phyloP scores from a whole-genome alignment of 2,329 filamentous ascomycete genomes.

The Aureobasidium sp. region DNA sequence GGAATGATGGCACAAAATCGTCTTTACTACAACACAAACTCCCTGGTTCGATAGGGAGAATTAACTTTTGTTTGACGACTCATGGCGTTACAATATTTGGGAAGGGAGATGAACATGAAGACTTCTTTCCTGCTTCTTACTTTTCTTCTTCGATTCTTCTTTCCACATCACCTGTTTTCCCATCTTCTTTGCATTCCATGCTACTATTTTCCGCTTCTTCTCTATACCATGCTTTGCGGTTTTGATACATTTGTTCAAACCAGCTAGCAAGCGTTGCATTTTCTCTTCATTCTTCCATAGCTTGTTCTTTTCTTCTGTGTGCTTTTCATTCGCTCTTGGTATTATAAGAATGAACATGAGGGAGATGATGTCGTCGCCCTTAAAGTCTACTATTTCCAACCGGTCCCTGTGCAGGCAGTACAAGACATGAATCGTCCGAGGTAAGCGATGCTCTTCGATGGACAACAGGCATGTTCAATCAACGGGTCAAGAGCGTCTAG shows the following conservation, averaged over 20 bases:
- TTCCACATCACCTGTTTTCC: neutral
- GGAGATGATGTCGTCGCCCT: neutral
- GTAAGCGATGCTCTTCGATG: neutral
- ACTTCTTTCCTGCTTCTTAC: neutral
- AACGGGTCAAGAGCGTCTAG: neutral
- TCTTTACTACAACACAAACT: neutral
- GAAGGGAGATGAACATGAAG: conserved; percentile 7
- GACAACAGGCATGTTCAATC: neutral
- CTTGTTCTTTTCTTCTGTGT: neutral
- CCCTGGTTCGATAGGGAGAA: neutral
- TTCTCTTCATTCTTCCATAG: neutral
- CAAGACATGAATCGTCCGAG: too few species aligned
- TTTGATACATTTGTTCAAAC: neutral
- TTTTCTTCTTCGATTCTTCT: neutral
- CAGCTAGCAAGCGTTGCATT: conserved; percentile 7
- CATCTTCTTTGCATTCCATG: neutral
- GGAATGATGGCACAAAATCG: neutral
- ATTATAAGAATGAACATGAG: neutral
- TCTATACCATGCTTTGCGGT: conserved; percentile 8
- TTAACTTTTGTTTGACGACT: conserved; percentile 3
- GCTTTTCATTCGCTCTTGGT: neutral
- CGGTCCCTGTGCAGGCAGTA: neutral
- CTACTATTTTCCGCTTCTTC: neutral
- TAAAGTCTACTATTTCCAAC: neutral
- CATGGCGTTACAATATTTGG: conserved; percentile 1